phyloP scores from a whole-genome alignment of 1,284 basidiomycete species.

The Trametes polyzona region DNA sequence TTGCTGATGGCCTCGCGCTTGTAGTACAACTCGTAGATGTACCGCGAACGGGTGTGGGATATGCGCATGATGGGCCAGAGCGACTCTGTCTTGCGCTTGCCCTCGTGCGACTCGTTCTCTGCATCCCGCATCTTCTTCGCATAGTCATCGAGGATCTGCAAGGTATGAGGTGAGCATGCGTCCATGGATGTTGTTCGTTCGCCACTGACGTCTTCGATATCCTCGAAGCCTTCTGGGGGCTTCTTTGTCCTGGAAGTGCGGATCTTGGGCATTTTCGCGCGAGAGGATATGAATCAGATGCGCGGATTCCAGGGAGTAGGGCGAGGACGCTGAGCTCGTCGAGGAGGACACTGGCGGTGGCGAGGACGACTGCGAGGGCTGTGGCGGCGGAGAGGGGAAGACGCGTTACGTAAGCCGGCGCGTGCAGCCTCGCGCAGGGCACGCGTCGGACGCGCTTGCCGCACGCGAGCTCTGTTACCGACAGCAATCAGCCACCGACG shows the following conservation, averaged over 20 bases:
- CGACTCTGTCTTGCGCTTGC: conserved; percentile 95
- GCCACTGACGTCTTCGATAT: conserved; percentile 77
- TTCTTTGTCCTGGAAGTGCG: conserved; percentile 92
- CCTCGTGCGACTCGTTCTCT: conserved; percentile 97
- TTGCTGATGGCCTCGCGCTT: conserved; percentile 95
- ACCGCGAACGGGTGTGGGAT: conserved; percentile 92
- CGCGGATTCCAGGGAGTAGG: background rate
- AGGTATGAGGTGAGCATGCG: background rate
- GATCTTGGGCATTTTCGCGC: conserved; percentile 96
- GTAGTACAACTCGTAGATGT: conserved; percentile 99
- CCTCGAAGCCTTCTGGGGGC: conserved; percentile 97
- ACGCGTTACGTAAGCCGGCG: conserved; percentile 20
- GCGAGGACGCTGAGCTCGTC: background rate
- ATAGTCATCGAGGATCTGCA: conserved; percentile 89
- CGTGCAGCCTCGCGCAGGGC: conserved; percentile 24
- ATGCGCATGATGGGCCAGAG: conserved; percentile 99
- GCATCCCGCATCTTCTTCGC: conserved; percentile 97
- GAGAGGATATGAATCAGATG: too few relatives aligned
- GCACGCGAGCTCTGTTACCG: too few relatives aligned
- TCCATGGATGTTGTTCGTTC: background rate
- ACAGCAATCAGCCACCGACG: conserved; percentile 19
- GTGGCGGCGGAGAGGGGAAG: background rate
- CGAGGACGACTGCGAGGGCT: conserved; percentile 2
- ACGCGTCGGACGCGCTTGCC: conserved; percentile 27
- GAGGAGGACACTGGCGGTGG: conserved; percentile 8